Conservation (phyloP, 305 asterid genomes). For the Stenogyne calaminthoides region DNA sequence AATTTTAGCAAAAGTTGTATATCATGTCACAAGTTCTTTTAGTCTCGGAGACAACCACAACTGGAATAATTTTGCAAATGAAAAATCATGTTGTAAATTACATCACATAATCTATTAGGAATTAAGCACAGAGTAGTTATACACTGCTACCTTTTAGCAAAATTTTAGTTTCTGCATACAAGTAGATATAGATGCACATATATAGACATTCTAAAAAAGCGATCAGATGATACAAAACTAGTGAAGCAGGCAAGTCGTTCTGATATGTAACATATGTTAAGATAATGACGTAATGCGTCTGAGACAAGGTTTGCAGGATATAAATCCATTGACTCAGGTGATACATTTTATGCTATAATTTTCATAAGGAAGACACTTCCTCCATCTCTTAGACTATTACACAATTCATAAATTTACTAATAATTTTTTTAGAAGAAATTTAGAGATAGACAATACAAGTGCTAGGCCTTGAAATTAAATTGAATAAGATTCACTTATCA, state of each 20-base stretch:
- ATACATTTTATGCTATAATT: slow-evolving; percentile 9
- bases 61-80: not conserved
- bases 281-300: not conserved
- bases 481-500: not conserved
- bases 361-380: slow-evolving; percentile 11
- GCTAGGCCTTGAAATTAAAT: slow-evolving; percentile 4
- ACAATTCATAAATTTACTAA: not conserved
- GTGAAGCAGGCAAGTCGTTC: slow-evolving; percentile 11
- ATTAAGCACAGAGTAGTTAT: not conserved
- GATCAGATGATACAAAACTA: not conserved
- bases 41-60: slow-evolving; percentile 2
- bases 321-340: slow-evolving; percentile 10
- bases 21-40: slow-evolving; percentile 3
- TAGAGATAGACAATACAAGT: slow-evolving; percentile 13
- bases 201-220: not conserved
- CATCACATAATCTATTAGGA: not conserved
- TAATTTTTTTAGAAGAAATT: not conserved
- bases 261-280: slow-evolving; percentile 6
- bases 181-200: slow-evolving; percentile 11
- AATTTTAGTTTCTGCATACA: not conserved
- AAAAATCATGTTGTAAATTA: not conserved
- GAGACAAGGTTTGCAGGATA: not conserved
- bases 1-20: not conserved
- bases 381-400: not conserved
- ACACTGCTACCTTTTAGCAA: slow-evolving; percentile 6